These are phyloP conservation scores for Syzygium grande DNA, from an alignment of 345 rosid genomes.

Conservation along the genomic window DNA sequence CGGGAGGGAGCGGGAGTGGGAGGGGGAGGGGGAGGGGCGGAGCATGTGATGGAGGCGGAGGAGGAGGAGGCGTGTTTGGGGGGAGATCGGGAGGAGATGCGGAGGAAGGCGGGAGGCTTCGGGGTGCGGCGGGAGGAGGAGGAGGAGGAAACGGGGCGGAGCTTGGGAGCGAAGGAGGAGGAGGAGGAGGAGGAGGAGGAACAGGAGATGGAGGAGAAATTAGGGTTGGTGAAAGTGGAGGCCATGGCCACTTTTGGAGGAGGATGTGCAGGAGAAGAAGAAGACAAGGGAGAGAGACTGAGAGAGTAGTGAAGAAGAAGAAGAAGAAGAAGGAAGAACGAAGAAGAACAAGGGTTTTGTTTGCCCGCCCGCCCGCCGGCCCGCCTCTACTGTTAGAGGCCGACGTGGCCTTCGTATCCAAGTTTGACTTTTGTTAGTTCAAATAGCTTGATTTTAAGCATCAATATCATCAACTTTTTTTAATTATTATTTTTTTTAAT, in stretches of 20 bases:
- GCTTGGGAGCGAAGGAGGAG: conserved; percentile 10
- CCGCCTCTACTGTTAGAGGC: not conserved
- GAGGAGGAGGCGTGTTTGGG: not conserved
- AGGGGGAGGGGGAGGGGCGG: conserved; percentile 1
- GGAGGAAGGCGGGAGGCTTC: conserved; percentile 34
- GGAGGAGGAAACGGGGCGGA: conserved; percentile 2
- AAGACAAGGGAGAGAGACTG: not conserved
- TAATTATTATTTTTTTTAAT: too few species aligned
- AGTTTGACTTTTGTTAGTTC: too few species aligned
- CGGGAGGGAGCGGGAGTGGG: not conserved
- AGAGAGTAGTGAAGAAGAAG: conserved; percentile 1
- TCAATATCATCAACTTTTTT: too few species aligned
- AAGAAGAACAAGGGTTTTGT: not conserved
- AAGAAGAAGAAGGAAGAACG: too few species aligned
- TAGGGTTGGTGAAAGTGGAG: not conserved
- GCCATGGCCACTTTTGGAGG: not conserved
- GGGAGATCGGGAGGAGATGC: conserved; percentile 31
- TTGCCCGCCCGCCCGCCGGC: not conserved
- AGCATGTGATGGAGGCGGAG: not conserved
- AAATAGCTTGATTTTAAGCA: too few species aligned
- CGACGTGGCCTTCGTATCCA: not conserved
- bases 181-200: conserved; percentile 9
- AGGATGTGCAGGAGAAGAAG: not conserved
- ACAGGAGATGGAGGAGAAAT: conserved; percentile 13
- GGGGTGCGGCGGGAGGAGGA: not conserved